A percentile compares a stretch with the other conserved stretches of the same genome.
phyloP scores from a whole-genome alignment of 2,329 filamentous ascomycete species.

The Fusarium sp. region DNA sequence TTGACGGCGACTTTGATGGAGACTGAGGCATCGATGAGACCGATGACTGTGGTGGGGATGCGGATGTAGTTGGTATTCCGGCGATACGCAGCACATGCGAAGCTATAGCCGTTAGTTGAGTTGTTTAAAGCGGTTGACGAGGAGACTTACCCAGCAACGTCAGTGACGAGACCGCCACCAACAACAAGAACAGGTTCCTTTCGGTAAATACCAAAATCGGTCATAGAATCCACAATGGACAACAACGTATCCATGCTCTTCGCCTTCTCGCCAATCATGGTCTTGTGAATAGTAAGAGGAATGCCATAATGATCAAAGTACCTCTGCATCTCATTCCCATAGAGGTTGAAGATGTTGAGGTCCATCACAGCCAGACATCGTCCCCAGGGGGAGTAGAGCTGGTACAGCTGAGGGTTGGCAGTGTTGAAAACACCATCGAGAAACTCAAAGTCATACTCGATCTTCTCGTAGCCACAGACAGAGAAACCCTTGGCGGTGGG shows the following conservation, averaged over 20 bases:
- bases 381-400: slow-evolving; percentile 71
- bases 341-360: slow-evolving; percentile 73
- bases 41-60: slow-evolving; percentile 77
- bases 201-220: slow-evolving; percentile 73
- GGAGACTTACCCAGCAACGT: slow-evolving; percentile 72
- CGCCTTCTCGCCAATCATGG: slow-evolving; percentile 77
- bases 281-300: slow-evolving; percentile 72
- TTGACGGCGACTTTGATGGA: slow-evolving; percentile 83
- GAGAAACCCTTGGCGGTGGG: slow-evolving; percentile 73
- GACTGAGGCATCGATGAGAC: slow-evolving; percentile 77
- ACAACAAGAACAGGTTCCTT: slow-evolving; percentile 74
- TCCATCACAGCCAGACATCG: slow-evolving; percentile 75
- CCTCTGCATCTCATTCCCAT: slow-evolving; percentile 69
- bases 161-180: slow-evolving; percentile 74
- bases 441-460: slow-evolving; percentile 78
- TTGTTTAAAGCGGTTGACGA: slow-evolving; percentile 37
- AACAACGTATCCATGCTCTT: slow-evolving; percentile 76
- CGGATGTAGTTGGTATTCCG: slow-evolving; percentile 78
- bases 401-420: slow-evolving; percentile 66
- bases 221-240: slow-evolving; percentile 77
- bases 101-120: slow-evolving; percentile 52
- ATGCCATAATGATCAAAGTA: slow-evolving; percentile 74
- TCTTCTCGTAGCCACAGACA: slow-evolving; percentile 78
- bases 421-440: slow-evolving; percentile 73
- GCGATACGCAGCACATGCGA: slow-evolving; percentile 75